These are phyloP conservation scores for Exophiala lecanii-corni DNA, from an alignment of 2,329 filamentous ascomycete species.

Conservation along the genomic window DNA sequence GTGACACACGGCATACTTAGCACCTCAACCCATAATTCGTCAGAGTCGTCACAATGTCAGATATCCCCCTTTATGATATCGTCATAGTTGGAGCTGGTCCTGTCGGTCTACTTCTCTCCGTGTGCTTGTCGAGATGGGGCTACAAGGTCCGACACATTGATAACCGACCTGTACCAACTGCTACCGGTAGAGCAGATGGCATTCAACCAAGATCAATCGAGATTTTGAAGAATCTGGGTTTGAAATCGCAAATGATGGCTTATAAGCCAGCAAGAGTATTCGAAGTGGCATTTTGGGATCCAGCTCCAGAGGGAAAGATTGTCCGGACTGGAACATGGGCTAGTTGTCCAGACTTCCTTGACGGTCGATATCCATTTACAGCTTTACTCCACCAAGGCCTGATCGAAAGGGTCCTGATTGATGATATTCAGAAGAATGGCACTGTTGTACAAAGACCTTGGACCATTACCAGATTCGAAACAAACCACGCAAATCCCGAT, in stretches of 20 bases:
- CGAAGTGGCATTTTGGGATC: conserved; percentile 64
- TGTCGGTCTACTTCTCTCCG: conserved; percentile 80
- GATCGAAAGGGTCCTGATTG: conserved; percentile 59
- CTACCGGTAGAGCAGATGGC: conserved; percentile 82
- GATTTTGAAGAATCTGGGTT: conserved; percentile 79
- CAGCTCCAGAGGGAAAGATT: conserved; percentile 51
- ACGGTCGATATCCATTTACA: conserved; percentile 60
- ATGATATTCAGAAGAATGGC: conserved; percentile 57
- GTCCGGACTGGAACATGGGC: conserved; percentile 67
- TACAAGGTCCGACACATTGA: conserved; percentile 95
- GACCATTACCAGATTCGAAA: conserved; percentile 59
- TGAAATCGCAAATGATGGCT: conserved; percentile 84
- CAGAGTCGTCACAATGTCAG: conserved; percentile 14
- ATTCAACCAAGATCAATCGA: conserved; percentile 88
- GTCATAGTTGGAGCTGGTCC: conserved; percentile 88
- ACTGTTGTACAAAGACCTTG: conserved; percentile 55
- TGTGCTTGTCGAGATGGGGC: conserved; percentile 84
- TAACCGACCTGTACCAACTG: conserved; percentile 78
- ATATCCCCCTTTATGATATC: conserved; percentile 43
- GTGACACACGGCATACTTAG: too few relatives aligned
- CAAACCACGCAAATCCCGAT: conserved; percentile 55
- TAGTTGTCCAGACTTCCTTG: conserved; percentile 78
- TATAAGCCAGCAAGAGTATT: conserved; percentile 82
- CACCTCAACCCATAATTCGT: too few relatives aligned
- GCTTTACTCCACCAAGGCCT: conserved; percentile 59